Evolutionary conservation across 257 asterid genomes (phyloP).

Genomic region (Dorcoceras hygrometricum): DNA sequence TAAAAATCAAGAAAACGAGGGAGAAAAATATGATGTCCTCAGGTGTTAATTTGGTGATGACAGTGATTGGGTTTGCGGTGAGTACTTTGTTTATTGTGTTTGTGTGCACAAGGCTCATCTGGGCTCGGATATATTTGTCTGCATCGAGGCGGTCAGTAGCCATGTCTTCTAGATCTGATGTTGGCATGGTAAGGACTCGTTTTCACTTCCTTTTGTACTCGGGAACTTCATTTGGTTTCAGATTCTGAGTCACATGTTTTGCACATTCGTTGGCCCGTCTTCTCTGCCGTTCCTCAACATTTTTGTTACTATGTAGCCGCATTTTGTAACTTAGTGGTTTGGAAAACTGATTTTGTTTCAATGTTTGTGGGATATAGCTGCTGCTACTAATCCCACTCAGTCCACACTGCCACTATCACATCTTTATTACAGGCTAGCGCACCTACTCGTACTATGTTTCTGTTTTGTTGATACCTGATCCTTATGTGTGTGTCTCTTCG

Average conservation of each 20-base stretch:
- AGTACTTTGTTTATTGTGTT: constrained; percentile 76
- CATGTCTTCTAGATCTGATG: constrained; percentile 61
- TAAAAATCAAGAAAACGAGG: constrained; percentile 10
- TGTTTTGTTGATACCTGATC: neutral
- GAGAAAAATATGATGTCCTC: constrained; percentile 46
- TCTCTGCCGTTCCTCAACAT: neutral
- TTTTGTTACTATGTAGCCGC: neutral
- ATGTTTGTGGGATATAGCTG: neutral
- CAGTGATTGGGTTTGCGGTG: constrained; percentile 75
- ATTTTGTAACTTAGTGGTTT: too few species aligned
- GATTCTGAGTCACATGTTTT: constrained; percentile 14
- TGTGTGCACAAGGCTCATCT: constrained; percentile 78
- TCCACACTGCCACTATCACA: constrained; percentile 4
- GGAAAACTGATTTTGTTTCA: too few species aligned
- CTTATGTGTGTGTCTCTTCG: neutral
- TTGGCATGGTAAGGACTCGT: constrained; percentile 57
- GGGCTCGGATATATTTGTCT: constrained; percentile 68
- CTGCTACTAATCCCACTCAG: neutral
- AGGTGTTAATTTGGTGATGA: constrained; percentile 78
- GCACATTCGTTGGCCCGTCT: constrained; percentile 5
- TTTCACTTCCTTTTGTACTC: constrained; percentile 3
- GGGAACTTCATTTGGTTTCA: constrained; percentile 15
- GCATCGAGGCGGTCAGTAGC: constrained; percentile 45
- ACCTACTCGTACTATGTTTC: constrained; percentile 12
- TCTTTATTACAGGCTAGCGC: constrained; percentile 7